Evolutionary conservation across 2,329 filamentous ascomycete genomes (phyloP).

Genomic region (Tothia fuscella): DNA sequence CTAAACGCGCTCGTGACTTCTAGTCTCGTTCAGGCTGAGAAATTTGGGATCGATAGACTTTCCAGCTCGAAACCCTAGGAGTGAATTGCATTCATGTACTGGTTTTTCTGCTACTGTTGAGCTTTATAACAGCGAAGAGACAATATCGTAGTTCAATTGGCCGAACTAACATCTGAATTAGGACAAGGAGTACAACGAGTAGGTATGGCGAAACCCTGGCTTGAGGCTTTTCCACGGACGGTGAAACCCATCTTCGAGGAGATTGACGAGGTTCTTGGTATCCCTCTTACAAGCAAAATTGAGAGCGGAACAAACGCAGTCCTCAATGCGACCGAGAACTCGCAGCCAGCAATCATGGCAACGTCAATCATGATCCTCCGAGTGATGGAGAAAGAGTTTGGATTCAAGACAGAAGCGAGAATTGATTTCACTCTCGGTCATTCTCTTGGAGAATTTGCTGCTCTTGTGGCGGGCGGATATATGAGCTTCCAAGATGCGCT

Average conservation of each 20-base stretch:
- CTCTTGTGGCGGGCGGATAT: constrained; percentile 74
- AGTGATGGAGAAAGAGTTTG: constrained; percentile 75
- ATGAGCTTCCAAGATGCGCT: constrained; percentile 67
- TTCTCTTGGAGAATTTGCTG: constrained; percentile 86
- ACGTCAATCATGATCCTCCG: constrained; percentile 82
- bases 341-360: constrained; percentile 93
- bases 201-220: constrained; percentile 77
- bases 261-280: constrained; percentile 66
- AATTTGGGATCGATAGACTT: no score
- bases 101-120: no score
- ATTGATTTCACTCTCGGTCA: constrained; percentile 81
- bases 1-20: no score
- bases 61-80: no score
- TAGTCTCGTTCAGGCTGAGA: no score
- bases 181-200: constrained; percentile 84
- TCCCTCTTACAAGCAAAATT: constrained; percentile 66
- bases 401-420: constrained; percentile 56
- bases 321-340: constrained; percentile 73
- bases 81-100: no score
- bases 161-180: constrained; percentile 24
- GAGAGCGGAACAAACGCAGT: constrained; percentile 63
- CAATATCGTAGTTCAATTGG: neutral
- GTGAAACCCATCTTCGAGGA: constrained; percentile 69
- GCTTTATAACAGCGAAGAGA: neutral
- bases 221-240: constrained; percentile 71